Evolutionary conservation across 2,329 filamentous ascomycete species (phyloP), one percentile per base, ranked within the genome.

Genomic region (Aspergillus pseudotamarii): DNA sequence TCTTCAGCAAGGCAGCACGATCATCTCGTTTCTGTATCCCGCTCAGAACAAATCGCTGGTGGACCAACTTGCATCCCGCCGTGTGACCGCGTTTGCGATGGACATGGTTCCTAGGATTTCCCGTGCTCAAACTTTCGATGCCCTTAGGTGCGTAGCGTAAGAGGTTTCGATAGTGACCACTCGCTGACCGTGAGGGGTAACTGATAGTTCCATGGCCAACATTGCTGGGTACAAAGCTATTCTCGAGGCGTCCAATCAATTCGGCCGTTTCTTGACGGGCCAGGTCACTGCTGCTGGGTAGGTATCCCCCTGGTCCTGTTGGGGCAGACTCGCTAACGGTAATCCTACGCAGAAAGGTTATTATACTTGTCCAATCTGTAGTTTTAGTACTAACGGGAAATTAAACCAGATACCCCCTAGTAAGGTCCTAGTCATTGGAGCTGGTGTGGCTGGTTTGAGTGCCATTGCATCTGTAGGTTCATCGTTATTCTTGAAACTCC

Each of bases 191-290:
- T 21, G 16, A 8, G 30, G 19, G n/a, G 28, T 36, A n/a, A 6
- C 14, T 2, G 43, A 50, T 58, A 93, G 92, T 76, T 95, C 91
- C 11, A 96, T 96, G 93, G 93, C 93, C 64, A 96, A 96, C 71
- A 96, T 96, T 79, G 92, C 93, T 26, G 93, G 93, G 0, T 97
- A 97, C 80, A 96, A 96, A 78, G 93, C 93, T 46, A 92, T 96
- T 1, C 82, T 96, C 50, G 93, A 96, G 77, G 93, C 93, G 1
- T 94, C 92, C 16, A 96, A 96, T 77, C 88, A 91, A 66, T 97
- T 96, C 77, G 93, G 93, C 58, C 88, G 93, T 53, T 96, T 96
- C 73, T 79, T 96, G 69, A 96, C 93, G 14, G 93, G 93, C 32
- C 93, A 97, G 76, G 91, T 94, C 19, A 97, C 93, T 5, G 93